Conservation (phyloP, 2,329 filamentous ascomycete genomes). For the Colletotrichum theobromicola region DNA sequence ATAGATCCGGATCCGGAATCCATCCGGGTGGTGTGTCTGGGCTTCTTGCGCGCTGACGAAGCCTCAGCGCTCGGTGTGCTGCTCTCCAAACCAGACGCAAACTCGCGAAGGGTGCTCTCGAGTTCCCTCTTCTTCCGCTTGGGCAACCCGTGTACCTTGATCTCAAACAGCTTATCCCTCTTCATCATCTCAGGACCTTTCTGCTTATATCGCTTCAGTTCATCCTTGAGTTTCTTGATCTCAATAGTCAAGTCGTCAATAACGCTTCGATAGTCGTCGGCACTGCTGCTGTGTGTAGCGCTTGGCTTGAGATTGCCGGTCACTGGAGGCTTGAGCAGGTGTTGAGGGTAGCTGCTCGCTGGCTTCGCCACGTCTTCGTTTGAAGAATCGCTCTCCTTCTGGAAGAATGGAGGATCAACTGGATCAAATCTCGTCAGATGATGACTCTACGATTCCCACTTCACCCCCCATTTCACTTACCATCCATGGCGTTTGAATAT, state of each 20-base stretch:
- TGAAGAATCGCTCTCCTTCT: constrained; percentile 57
- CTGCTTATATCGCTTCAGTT: constrained; percentile 74
- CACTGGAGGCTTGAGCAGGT: constrained; percentile 26
- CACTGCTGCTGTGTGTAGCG: constrained; percentile 61
- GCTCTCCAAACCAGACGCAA: constrained; percentile 52
- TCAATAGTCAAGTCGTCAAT: constrained; percentile 88
- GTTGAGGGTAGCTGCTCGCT: constrained; percentile 17
- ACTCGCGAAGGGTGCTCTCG: constrained; percentile 74
- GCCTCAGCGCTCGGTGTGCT: constrained; percentile 54
- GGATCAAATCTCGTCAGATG: neutral
- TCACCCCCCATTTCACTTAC: constrained; percentile 31
- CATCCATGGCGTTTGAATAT: constrained; percentile 54
- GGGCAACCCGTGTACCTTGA: constrained; percentile 77
- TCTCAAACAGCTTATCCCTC: constrained; percentile 82
- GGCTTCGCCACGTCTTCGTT: constrained; percentile 44
- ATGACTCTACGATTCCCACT: neutral
- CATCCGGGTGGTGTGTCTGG: constrained; percentile 42
- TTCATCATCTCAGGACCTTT: constrained; percentile 69
- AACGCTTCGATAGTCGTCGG: constrained; percentile 79
- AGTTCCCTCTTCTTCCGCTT: constrained; percentile 77
- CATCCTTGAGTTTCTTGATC: constrained; percentile 79
- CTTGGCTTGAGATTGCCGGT: constrained; percentile 32
- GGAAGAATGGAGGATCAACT: constrained; percentile 62
- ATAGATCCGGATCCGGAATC: constrained; percentile 47
- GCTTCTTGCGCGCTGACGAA: constrained; percentile 47